These are phyloP conservation scores for Solanum clarkiae DNA, from an alignment of 257 asterid genomes.

Conservation along the genomic window DNA sequence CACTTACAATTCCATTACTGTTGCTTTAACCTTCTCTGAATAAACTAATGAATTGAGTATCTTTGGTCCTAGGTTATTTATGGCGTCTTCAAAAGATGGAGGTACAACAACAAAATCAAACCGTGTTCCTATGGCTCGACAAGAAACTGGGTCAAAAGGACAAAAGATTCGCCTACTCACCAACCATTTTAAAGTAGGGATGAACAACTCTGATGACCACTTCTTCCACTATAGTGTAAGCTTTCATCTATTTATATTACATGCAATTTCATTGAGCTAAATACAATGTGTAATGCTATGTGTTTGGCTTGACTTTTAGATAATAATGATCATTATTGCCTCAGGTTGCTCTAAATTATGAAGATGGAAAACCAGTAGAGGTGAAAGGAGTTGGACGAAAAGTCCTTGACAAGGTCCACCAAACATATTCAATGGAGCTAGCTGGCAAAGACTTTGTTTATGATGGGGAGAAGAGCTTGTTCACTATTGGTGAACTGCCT, in stretches of 20 bases:
- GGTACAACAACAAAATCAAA: neutral
- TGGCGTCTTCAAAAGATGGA: neutral
- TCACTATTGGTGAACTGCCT: constrained; percentile 63
- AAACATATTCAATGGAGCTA: constrained; percentile 31
- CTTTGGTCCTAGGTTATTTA: neutral
- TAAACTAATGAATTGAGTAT: neutral
- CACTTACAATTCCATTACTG: neutral
- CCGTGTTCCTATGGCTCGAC: constrained; percentile 43
- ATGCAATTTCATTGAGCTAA: neutral
- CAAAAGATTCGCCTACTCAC: constrained; percentile 25
- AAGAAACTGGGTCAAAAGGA: constrained; percentile 26
- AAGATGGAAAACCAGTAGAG: constrained; percentile 46
- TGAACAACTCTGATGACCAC: constrained; percentile 21
- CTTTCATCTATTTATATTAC: neutral
- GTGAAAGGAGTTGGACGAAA: constrained; percentile 54
- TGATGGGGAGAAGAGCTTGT: constrained; percentile 62
- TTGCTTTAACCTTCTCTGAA: neutral
- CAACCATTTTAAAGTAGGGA: constrained; percentile 43
- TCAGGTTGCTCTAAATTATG: constrained; percentile 47
- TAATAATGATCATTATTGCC: neutral
- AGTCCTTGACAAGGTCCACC: constrained; percentile 32
- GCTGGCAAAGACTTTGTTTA: constrained; percentile 42
- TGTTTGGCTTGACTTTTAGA: neutral
- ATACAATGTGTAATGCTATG: neutral
- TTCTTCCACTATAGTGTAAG: constrained; percentile 60